Base-by-base conservation (phyloP, 2,329 filamentous ascomycete species). In the Moelleriella libera region DNA sequence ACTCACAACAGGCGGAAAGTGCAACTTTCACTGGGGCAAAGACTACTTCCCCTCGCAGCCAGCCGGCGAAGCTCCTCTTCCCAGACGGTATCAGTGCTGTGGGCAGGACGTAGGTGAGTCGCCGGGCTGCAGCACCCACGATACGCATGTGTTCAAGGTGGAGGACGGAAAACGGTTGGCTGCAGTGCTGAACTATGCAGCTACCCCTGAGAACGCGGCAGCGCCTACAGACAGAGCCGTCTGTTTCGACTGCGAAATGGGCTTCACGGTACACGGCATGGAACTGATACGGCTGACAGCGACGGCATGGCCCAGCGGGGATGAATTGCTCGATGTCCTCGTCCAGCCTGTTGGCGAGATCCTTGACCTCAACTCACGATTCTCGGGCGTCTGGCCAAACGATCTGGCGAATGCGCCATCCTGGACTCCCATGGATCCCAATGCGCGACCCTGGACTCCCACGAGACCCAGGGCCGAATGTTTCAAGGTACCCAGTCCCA, bases 171-270 rank as follows among this genome's bases (percentile, higher is more conserved):
- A 86, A 53, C 74, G 88, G 28, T 71, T 98, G 30, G 88, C 88
- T 0, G 69, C 81, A 0, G 68, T 90, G 3, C 73, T 94, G 56
- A 88, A 90, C 46, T 98, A 94, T 61, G 75, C 79, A 48, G 66
- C 78, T 51, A 97, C 92, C 0, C 89, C 89, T 0, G 65, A 71
- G 10, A 88, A 88, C 53, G 61, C 68, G 1, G 56, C 65, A 2
- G 70, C 68, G 1, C 67, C 70, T 0, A 57, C 63, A 1, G 67
- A 74, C 46, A 76, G 76, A 37, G 86, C 84, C 2, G 80, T 97
- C 9, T 84, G 81, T 53, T 90, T 98, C 57, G 92, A 98, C 62
- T 97, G 92, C 58, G 92, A 98, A 61, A 98, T 98, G 92, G 87
- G 86, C 5, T 97, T 94, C 60, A 98, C 94, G 0, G 85, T 86